Evolutionary conservation across 495 filamentous ascomycete genomes (phyloP).

Genomic region (Pseudevernia furfuracea): DNA sequence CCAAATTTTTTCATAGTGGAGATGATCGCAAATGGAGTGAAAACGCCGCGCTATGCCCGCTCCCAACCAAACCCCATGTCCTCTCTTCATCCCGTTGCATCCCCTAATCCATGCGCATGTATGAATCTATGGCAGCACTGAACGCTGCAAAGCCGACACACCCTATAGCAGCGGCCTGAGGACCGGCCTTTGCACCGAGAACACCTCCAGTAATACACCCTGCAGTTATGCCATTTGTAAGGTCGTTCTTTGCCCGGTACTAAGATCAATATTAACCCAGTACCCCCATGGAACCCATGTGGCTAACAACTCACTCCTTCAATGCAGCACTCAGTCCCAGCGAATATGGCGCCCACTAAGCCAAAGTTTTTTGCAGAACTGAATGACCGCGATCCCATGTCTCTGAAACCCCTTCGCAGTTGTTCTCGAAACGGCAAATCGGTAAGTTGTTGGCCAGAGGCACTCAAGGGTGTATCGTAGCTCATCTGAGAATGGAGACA

Average conservation of each 20-base stretch:
- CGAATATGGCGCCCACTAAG: constrained; percentile 79
- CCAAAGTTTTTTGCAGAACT: constrained; percentile 93
- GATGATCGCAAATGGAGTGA: background rate
- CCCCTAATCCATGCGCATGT: constrained; percentile 57
- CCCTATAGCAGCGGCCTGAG: constrained; percentile 79
- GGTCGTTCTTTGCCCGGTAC: constrained; percentile 83
- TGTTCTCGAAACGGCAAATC: constrained; percentile 76
- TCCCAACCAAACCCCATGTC: background rate
- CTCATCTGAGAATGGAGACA: constrained; percentile 57
- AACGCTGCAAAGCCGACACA: constrained; percentile 96
- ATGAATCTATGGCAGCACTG: constrained; percentile 87
- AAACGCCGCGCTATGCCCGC: constrained; percentile 18
- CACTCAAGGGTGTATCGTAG: constrained; percentile 74
- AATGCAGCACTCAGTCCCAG: constrained; percentile 90
- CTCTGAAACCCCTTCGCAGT: constrained; percentile 74
- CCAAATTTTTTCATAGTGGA: background rate
- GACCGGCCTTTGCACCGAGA: constrained; percentile 74
- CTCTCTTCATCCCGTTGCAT: constrained; percentile 3
- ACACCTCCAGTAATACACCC: constrained; percentile 90
- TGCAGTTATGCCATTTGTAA: constrained; percentile 77
- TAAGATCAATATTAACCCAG: constrained; percentile 7
- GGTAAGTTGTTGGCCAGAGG: constrained; percentile 54
- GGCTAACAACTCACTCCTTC: constrained; percentile 50
- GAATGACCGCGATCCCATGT: constrained; percentile 81
- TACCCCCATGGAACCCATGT: background rate